Evolutionary conservation across 257 asterid genomes (phyloP).

Genomic region (Anisodus tanguticus): DNA sequence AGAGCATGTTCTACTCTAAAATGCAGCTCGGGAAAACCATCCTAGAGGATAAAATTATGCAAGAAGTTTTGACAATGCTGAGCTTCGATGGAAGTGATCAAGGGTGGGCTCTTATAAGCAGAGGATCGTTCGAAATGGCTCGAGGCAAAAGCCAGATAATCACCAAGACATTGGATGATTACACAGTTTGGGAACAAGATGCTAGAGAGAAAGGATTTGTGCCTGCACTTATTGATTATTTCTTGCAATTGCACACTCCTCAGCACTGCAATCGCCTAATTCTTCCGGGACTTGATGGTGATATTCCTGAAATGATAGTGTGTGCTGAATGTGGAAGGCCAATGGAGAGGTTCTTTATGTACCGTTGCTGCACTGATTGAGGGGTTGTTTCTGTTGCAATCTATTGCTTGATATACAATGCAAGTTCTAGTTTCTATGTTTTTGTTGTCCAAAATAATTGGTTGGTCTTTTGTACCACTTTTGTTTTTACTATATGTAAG

Average conservation of each 20-base stretch:
- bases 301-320: constrained; percentile 68
- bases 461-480: constrained; percentile 4
- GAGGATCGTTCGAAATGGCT: constrained; percentile 62
- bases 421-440: background rate
- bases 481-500: background rate
- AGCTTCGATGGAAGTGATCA: constrained; percentile 60
- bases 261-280: constrained; percentile 75
- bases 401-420: background rate
- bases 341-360: constrained; percentile 86
- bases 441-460: constrained; percentile 26
- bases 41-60: constrained; percentile 54
- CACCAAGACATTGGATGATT: constrained; percentile 45
- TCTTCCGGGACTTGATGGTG: constrained; percentile 72
- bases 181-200: constrained; percentile 52
- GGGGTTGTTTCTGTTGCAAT: background rate
- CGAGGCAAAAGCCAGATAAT: constrained; percentile 60
- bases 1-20: constrained; percentile 85
- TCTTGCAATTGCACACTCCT: constrained; percentile 50
- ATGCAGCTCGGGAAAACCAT: constrained; percentile 52
- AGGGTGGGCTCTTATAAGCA: constrained; percentile 79
- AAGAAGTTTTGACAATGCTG: constrained; percentile 65
- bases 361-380: constrained; percentile 81
- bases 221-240: constrained; percentile 53
- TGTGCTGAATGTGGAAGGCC: constrained; percentile 74
- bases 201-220: constrained; percentile 57